Percentiles rank a stretch among this genome's conserved stretches.
phyloP scores from a whole-genome alignment of 257 asterid species.

The Salvia miltiorrhiza region DNA sequence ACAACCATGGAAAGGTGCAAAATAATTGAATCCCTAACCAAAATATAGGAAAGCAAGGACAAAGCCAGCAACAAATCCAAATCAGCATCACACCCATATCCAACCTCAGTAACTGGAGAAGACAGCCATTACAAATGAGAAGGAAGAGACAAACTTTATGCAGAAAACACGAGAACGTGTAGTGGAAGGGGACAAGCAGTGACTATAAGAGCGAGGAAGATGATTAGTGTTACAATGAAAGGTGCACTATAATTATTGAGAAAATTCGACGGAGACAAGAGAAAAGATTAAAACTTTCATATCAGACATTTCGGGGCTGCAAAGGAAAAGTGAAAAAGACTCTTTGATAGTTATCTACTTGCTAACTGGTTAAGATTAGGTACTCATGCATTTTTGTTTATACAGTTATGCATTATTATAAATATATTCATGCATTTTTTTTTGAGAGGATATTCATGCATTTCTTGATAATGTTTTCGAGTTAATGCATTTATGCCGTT shows the following conservation, averaged over 20 bases:
- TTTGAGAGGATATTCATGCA: no score
- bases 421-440: no score
- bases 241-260: no score
- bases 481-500: no score
- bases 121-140: no score
- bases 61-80: neutral
- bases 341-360: neutral
- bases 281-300: neutral
- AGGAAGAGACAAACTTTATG: no score
- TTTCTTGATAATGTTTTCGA: no score
- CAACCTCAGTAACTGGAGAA: neutral
- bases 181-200: neutral
- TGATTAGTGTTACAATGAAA: no score
- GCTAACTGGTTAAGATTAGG: no score
- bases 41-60: neutral
- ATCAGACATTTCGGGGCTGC: neutral
- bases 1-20: neutral
- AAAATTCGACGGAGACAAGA: neutral
- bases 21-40: neutral
- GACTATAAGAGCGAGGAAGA: no score
- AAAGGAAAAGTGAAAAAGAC: neutral
- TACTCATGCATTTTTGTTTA: no score
- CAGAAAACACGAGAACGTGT: neutral
- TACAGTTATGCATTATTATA: no score
- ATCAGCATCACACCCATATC: neutral